A percentile compares a stretch with the other conserved stretches of the same genome.
Evolutionary conservation across 2,329 filamentous ascomycete genomes (phyloP).

Genomic region (Fusarium ambrosium): DNA sequence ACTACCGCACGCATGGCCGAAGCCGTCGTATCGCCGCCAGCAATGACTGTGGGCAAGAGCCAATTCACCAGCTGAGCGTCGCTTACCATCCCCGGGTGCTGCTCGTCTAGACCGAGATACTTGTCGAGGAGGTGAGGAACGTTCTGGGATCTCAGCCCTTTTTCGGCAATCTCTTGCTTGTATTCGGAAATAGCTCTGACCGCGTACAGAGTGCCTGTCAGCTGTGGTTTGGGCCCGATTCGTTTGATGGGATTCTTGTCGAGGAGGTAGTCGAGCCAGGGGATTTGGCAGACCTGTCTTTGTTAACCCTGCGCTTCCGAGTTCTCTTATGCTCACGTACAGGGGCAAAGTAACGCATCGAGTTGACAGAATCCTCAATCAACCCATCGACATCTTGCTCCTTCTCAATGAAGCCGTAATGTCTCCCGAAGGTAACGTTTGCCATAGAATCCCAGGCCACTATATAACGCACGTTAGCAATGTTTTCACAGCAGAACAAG

Average conservation of each 20-base stretch:
- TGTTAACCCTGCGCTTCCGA: neutral
- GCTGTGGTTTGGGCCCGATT: conserved; percentile 1
- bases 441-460: conserved; percentile 11
- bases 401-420: neutral
- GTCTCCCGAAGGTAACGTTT: neutral
- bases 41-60: conserved; percentile 47
- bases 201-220: neutral
- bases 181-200: neutral
- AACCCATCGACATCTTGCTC: neutral
- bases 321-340: neutral
- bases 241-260: conserved; percentile 17
- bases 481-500: neutral
- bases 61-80: conserved; percentile 47
- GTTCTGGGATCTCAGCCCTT: neutral
- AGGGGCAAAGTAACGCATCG: neutral
- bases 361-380: neutral
- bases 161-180: neutral
- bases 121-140: conserved; percentile 21
- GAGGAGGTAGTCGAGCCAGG: conserved; percentile 8
- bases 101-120: conserved; percentile 19
- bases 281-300: neutral
- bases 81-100: conserved; percentile 16
- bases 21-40: conserved; percentile 52
- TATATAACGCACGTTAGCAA: neutral
- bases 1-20: conserved; percentile 50